Conservation (phyloP, 208 protist species). For the Leishmania braziliensis region DNA sequence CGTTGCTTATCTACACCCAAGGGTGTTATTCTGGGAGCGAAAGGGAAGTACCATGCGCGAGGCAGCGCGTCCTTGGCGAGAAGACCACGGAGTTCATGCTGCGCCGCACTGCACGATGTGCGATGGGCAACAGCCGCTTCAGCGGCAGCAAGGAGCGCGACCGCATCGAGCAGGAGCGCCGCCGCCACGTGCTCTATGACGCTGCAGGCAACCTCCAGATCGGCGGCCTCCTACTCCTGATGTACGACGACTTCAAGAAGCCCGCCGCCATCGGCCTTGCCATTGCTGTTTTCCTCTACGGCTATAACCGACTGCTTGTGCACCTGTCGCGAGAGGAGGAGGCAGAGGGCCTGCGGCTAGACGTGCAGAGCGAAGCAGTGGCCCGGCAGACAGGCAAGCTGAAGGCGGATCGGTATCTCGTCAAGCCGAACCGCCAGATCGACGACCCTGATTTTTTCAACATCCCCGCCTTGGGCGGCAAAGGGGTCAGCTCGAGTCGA, state of each 20-base stretch:
- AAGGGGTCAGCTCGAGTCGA: conserved; percentile 58
- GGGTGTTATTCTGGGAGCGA: too few relatives aligned
- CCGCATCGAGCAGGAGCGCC: conserved; percentile 60
- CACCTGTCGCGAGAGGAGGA: conserved; percentile 44
- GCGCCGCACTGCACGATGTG: conserved; percentile 35
- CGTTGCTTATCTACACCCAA: too few relatives aligned
- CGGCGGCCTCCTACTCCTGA: conserved; percentile 39
- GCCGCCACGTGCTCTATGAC: conserved; percentile 65
- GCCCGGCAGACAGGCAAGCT: conserved; percentile 65
- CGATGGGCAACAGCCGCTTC: conserved; percentile 38
- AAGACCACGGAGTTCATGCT: conserved; percentile 40
- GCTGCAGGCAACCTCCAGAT: conserved; percentile 53
- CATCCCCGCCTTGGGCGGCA: conserved; percentile 70
- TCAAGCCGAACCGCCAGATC: conserved; percentile 70
- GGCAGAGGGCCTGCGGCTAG: conserved; percentile 34
- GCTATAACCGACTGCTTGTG: conserved; percentile 59
- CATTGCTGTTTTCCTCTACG: conserved; percentile 33
- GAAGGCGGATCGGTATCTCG: conserved; percentile 64
- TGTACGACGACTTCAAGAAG: conserved; percentile 69
- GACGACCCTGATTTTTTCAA: conserved; percentile 81
- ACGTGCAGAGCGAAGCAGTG: conserved; percentile 46
- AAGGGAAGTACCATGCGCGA: too few relatives aligned
- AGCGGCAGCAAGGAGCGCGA: conserved; percentile 61
- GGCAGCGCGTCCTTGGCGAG: not conserved
- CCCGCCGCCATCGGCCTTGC: conserved; percentile 40